Base-by-base conservation (phyloP, 305 asterid species). In the Euphrasia arctica region DNA sequence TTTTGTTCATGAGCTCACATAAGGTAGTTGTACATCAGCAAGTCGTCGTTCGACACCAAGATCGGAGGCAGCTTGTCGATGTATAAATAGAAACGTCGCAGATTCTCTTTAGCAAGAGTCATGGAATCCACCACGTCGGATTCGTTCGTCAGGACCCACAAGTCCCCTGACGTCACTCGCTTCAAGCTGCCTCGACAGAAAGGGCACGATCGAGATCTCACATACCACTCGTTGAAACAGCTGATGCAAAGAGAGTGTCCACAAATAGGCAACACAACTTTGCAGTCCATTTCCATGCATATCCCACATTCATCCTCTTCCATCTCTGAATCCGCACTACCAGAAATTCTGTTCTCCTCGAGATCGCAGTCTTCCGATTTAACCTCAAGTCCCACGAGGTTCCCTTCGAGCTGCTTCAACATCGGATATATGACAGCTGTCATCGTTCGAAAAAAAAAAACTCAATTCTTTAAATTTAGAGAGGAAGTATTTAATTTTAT, bases 381-480 rank as follows among this genome's bases (percentile, higher is more conserved):
- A 18, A 60, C 80, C 82, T 63, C 65, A 60, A 79, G 34, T 39
- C 71, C 84, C 61, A 42, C 72, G 11, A 79, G 31, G 67, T 79
- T 71, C 25, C 85, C 84, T 55, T 83, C 88, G 15, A 87, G 80
- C 72, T 83, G 90, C 77, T 81, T 77, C 63, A 85, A 74, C 70
- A 80, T 83, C 15, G 95, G 93, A 68, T 85, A 85, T 66, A 87
- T 79, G 32, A 87, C 84, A 70, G 85, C 90, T 85, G 83, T 54
- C 58, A 28, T 51, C 9, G 3, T 14, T 50, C 15, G 55, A 27
- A 50, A 15, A 50, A 47, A 45, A 5, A 0, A 18, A 18, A 18
- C 2, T 10, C 8, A n/a, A 36, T 39, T 9, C 12, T 39, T 39
- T 8, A 31, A 31, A 31, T 31, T 4, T 39, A 39, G 11, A 39